Evolutionary conservation across 169 alveolate species (phyloP).

Genomic region (Cystoisospora suis): DNA sequence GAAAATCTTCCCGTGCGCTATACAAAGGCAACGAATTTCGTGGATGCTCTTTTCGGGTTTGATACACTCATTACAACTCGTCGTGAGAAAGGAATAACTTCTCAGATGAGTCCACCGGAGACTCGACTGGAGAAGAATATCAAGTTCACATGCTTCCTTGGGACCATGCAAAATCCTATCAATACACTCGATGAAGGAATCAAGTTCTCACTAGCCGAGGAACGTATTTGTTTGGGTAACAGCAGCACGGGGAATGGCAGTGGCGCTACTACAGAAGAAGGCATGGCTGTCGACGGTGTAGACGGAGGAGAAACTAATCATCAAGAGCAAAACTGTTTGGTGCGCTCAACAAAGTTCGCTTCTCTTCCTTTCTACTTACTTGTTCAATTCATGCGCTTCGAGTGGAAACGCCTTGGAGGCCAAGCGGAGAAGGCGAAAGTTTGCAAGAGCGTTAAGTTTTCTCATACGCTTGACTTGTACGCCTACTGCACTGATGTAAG

Average conservation of each 20-base stretch:
- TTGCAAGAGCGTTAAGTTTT: slow-evolving; percentile 92
- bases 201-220: slow-evolving; percentile 59
- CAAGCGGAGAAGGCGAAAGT: slow-evolving; percentile 95
- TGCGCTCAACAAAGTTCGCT: slow-evolving; percentile 23
- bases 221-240: slow-evolving; percentile 41
- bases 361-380: slow-evolving; percentile 91
- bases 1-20: slow-evolving; percentile 35
- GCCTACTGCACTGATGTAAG: slow-evolving; percentile 91
- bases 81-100: not conserved
- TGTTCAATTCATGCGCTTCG: slow-evolving; percentile 95
- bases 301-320: slow-evolving; percentile 28
- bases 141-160: slow-evolving; percentile 61
- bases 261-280: not conserved
- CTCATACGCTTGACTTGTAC: slow-evolving; percentile 90
- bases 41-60: slow-evolving; percentile 56
- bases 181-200: slow-evolving; percentile 61
- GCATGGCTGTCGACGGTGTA: not conserved
- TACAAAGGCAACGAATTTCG: slow-evolving; percentile 29
- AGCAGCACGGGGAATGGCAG: not conserved
- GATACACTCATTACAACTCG: slow-evolving; percentile 30
- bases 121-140: slow-evolving; percentile 21
- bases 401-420: slow-evolving; percentile 92
- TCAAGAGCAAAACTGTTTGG: no score
- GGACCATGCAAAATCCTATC: slow-evolving; percentile 59
- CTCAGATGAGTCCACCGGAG: not conserved